A percentile compares a stretch with the other conserved stretches of the same genome.
Evolutionary conservation across 2,329 filamentous ascomycete species (phyloP).

Genomic region (Diaporthe citriasiana): DNA sequence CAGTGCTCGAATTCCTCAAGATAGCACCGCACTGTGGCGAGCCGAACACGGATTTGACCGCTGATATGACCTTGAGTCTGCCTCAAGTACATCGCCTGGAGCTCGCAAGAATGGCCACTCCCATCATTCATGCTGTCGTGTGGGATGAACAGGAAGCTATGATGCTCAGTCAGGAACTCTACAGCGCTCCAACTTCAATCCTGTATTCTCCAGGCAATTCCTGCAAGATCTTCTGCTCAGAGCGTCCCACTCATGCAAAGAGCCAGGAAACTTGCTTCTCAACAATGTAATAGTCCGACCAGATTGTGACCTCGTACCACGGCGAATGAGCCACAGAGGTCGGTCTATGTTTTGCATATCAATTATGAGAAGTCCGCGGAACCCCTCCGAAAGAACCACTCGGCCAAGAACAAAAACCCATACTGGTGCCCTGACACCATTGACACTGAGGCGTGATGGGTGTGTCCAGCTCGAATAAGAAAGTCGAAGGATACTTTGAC

Average conservation of each 20-base stretch:
- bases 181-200: neutral
- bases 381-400: neutral
- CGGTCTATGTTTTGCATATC: neutral
- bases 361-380: neutral
- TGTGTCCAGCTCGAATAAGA: no score
- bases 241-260: neutral
- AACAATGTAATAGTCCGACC: neutral
- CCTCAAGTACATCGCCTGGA: neutral
- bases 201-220: neutral
- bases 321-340: neutral
- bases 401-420: neutral
- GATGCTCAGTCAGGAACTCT: neutral
- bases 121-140: neutral
- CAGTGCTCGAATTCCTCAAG: no score
- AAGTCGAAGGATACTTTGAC: no score
- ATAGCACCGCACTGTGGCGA: no score
- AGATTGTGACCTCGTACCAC: neutral
- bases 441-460: neutral
- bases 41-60: no score
- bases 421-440: neutral
- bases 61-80: no score
- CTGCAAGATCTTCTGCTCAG: neutral
- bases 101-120: neutral
- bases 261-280: neutral
- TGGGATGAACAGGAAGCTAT: no score